phyloP scores from a whole-genome alignment of 169 alveolate species.

The Blepharisma undulans region DNA sequence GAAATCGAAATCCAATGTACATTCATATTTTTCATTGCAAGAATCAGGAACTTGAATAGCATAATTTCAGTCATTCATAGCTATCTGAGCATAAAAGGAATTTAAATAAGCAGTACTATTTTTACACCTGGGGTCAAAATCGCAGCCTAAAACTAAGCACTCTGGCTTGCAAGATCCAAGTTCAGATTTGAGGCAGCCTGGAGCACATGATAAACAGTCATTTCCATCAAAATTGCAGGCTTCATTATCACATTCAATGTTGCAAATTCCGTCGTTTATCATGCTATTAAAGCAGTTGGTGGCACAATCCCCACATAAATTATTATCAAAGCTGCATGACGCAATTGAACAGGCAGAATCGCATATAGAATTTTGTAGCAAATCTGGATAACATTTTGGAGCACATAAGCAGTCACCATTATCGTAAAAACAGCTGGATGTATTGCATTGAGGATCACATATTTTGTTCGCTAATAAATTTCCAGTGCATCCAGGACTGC shows the following conservation, averaged over 20 bases:
- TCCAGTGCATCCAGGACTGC: not conserved
- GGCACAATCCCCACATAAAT: not conserved
- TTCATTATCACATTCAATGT: not conserved
- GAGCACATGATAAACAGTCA: not conserved
- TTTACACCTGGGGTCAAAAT: not conserved
- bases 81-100: not conserved
- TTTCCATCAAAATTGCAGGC: conserved; percentile 13
- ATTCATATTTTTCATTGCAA: not conserved
- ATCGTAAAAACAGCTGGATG: not conserved
- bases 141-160: not conserved
- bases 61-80: not conserved
- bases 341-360: not conserved
- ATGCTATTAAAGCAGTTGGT: not conserved
- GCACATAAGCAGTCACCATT: not conserved
- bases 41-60: not conserved
- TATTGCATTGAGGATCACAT: not conserved
- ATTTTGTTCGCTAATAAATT: not conserved
- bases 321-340: not conserved
- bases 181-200: not conserved
- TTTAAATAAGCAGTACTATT: not conserved
- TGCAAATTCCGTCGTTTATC: not conserved
- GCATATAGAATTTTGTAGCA: not conserved
- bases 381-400: not conserved
- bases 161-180: not conserved
- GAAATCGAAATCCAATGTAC: not conserved